A percentile compares a stretch with the other conserved stretches of the same genome.
These are phyloP conservation scores for Fraxinus albicans DNA, from an alignment of 305 asterid genomes.

Conservation along the genomic window DNA sequence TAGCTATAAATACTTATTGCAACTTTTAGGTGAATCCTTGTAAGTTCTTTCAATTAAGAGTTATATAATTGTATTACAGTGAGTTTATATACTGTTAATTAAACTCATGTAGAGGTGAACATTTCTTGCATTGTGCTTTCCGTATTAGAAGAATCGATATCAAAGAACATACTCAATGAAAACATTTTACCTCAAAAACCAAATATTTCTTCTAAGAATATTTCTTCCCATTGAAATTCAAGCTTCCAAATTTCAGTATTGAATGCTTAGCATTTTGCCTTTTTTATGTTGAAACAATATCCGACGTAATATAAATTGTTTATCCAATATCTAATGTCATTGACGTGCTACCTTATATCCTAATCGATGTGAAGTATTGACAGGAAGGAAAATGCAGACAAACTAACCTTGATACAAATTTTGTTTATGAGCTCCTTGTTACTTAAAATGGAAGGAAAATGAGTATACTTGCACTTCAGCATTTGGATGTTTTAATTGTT, in stretches of 20 bases:
- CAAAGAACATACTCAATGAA: not conserved
- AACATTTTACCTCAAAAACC: not conserved
- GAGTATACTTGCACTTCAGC: not conserved
- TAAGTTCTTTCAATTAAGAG: conserved; percentile 9
- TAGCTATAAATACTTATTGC: conserved; percentile 7
- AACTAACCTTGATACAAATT: not conserved
- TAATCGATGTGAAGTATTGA: not conserved
- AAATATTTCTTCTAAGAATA: not conserved
- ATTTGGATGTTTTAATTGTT: not conserved
- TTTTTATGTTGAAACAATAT: not conserved
- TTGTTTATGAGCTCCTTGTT: not conserved
- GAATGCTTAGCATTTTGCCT: not conserved
- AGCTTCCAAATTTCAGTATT: not conserved
- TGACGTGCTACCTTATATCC: not conserved
- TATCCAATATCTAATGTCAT: not conserved
- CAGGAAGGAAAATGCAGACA: not conserved
- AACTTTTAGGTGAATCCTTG: not conserved
- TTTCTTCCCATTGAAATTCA: not conserved
- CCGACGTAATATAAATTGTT: not conserved
- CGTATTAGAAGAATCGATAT: not conserved
- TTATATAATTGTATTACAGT: not conserved
- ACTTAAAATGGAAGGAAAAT: not conserved
- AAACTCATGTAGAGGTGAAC: conserved; percentile 8
- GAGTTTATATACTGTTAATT: conserved; percentile 2
- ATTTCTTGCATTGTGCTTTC: not conserved